Evolutionary conservation across 139 green algal genomes (phyloP).

Genomic region (Axilococcus clingmanii): DNA sequence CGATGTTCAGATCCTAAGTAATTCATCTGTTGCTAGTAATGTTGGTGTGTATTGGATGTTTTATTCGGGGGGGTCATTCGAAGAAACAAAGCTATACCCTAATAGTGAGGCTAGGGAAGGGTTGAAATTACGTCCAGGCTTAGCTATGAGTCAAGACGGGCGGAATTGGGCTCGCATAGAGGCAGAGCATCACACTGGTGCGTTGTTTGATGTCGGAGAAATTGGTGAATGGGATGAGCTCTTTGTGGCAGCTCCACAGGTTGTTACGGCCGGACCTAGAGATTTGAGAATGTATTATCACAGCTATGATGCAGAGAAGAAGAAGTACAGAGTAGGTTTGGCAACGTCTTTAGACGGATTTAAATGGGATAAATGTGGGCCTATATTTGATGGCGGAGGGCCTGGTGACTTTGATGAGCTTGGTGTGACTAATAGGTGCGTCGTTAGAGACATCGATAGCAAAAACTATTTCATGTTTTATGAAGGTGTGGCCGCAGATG

Average conservation of each 20-base stretch:
- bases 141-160: conserved; percentile 87
- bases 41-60: conserved; percentile 96
- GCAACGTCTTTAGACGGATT: conserved; percentile 71
- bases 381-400: conserved; percentile 32
- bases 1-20: conserved; percentile 80
- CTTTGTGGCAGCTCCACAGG: conserved; percentile 67
- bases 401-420: conserved; percentile 42
- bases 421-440: conserved; percentile 36
- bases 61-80: conserved; percentile 70
- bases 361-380: conserved; percentile 46
- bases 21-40: conserved; percentile 37
- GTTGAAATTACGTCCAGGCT: conserved; percentile 59
- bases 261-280: conserved; percentile 48
- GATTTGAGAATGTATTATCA: conserved; percentile 92
- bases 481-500: conserved; percentile 62
- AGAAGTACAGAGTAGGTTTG: conserved; percentile 45
- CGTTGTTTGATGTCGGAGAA: conserved; percentile 73
- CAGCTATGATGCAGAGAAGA: conserved; percentile 37
- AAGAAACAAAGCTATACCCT: conserved; percentile 32
- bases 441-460: conserved; percentile 63
- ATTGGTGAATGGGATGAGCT: conserved; percentile 73
- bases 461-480: conserved; percentile 85
- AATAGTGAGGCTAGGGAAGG: conserved; percentile 38
- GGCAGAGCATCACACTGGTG: conserved; percentile 86
- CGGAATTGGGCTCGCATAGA: conserved; percentile 94